Evolutionary conservation across 768 basidiomycete species (phyloP).

Genomic region (Dacryopinax primogenitus): DNA sequence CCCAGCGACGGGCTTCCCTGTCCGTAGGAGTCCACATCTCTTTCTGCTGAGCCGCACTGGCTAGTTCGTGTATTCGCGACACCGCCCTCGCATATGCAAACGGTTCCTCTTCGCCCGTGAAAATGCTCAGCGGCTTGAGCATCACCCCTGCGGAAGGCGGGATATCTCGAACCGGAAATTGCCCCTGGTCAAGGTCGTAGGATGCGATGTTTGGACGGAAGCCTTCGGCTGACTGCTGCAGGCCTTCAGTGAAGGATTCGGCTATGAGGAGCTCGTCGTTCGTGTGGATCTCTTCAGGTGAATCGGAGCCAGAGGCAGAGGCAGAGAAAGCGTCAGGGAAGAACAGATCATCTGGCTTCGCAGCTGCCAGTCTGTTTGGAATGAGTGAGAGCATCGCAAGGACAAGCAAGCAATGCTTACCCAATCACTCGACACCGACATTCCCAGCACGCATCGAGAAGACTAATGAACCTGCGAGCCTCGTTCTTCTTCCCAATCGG

Average conservation of each 20-base stretch:
- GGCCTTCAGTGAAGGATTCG: slow-evolving; percentile 39
- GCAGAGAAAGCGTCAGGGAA: slow-evolving; percentile 37
- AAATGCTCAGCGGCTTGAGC: slow-evolving; percentile 43
- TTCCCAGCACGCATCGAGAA: slow-evolving; percentile 48
- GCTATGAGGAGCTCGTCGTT: slow-evolving; percentile 31
- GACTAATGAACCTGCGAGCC: slow-evolving; percentile 45
- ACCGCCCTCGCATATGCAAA: slow-evolving; percentile 52
- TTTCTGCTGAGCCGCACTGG: slow-evolving; percentile 20
- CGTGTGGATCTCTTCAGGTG: slow-evolving; percentile 2
- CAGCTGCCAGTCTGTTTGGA: slow-evolving; percentile 30
- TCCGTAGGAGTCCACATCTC: neutral
- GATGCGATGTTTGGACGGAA: slow-evolving; percentile 45
- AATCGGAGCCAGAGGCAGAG: neutral
- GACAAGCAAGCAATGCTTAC: neutral
- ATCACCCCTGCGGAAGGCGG: slow-evolving; percentile 25
- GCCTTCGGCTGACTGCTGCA: slow-evolving; percentile 31
- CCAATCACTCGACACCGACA: slow-evolving; percentile 27
- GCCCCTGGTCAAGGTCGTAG: slow-evolving; percentile 30
- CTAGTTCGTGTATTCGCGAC: slow-evolving; percentile 47
- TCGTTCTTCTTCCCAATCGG: slow-evolving; percentile 43
- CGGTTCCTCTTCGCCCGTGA: slow-evolving; percentile 46
- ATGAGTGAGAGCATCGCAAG: slow-evolving; percentile 19
- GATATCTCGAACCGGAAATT: slow-evolving; percentile 26
- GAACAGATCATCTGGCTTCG: slow-evolving; percentile 36
- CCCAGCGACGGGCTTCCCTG: neutral